Base-by-base conservation (phyloP, 1,284 basidiomycete genomes). In the Chalciporus piperatoides region DNA sequence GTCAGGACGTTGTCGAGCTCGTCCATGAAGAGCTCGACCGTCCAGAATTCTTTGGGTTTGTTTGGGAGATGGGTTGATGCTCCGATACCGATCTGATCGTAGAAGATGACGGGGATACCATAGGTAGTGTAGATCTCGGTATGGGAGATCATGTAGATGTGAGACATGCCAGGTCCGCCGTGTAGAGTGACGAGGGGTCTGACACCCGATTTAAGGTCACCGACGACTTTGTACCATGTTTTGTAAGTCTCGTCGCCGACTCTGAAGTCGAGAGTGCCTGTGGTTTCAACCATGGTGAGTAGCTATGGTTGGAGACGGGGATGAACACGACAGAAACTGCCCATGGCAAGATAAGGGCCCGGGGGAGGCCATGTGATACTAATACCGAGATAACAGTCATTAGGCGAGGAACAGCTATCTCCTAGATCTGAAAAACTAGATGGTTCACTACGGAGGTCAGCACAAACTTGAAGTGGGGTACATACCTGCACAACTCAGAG, bases 1-100 rank as follows among this genome's bases (percentile, higher is more conserved):
- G 48, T 23, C 10, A 78, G 53, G 0, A 80, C 56, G 51, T 71
- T 75, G n/a, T 72, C 68, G 8, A 80, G 68, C 57, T 81, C 75
- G 50, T 73, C 68, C 54, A 79, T 60, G 60, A 78, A 79, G 10
- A 79, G 67, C 14, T 74, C 65, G 7, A 68, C 57, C 4, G 71
- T 75, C 64, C 61, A 66, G 35, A 68, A 68, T 28, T 21, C 25
- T 9, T 36, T 44, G 5, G 50, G 52, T 28, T 63, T 59, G 35
- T 63, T 54, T 0, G 46, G 55, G 5, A 67, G 53, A 48, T 59
- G 65, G 10, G 58, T 59, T 0, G 57, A 63, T 11, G 37, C 49
- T 6, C 60, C 62, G 25, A 35, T 54, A 36, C 63, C 66, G 14
- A 65, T 44, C 50, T 68, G 65, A 42, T 67, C 64, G 35, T 68